Percentiles rank a stretch among this genome's conserved stretches.
phyloP scores from a whole-genome alignment of 2,329 filamentous ascomycete genomes.

The Aspergillus pseudonomiae region DNA sequence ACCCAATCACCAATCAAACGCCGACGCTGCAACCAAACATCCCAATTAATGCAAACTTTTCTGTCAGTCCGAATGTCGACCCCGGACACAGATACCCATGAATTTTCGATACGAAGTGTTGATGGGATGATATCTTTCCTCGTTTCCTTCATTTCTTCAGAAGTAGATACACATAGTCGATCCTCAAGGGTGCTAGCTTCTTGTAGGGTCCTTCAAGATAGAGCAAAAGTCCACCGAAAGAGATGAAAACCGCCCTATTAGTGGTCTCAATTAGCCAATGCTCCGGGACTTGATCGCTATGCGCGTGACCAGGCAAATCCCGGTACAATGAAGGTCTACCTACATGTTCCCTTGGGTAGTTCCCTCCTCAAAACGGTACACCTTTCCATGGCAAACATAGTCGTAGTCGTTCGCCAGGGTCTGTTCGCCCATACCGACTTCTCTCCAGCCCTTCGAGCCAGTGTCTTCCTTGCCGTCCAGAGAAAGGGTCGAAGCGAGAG shows the following conservation, averaged over 20 bases:
- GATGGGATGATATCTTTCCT: constrained; percentile 2
- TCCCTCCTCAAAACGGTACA: constrained; percentile 55
- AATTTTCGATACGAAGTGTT: constrained; percentile 5
- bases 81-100: constrained; percentile 6
- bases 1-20: constrained; percentile 43
- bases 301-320: background rate
- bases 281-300: background rate
- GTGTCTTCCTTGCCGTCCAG: constrained; percentile 83
- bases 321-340: constrained; percentile 42
- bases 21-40: constrained; percentile 44
- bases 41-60: constrained; percentile 31
- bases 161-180: constrained; percentile 91
- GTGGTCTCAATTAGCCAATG: constrained; percentile 28
- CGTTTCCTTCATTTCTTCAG: constrained; percentile 73
- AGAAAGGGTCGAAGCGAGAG: constrained; percentile 81
- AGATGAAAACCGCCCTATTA: constrained; percentile 84
- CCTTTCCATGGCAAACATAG: constrained; percentile 56
- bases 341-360: constrained; percentile 81
- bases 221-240: constrained; percentile 89
- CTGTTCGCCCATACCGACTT: constrained; percentile 60
- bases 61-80: constrained; percentile 12
- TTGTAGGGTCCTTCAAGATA: constrained; percentile 92
- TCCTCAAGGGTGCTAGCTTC: constrained; percentile 87
- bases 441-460: constrained; percentile 73
- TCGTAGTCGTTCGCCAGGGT: constrained; percentile 58